phyloP scores from a whole-genome alignment of 2,329 filamentous ascomycete genomes.

The Colletotrichum lindemuthianum region DNA sequence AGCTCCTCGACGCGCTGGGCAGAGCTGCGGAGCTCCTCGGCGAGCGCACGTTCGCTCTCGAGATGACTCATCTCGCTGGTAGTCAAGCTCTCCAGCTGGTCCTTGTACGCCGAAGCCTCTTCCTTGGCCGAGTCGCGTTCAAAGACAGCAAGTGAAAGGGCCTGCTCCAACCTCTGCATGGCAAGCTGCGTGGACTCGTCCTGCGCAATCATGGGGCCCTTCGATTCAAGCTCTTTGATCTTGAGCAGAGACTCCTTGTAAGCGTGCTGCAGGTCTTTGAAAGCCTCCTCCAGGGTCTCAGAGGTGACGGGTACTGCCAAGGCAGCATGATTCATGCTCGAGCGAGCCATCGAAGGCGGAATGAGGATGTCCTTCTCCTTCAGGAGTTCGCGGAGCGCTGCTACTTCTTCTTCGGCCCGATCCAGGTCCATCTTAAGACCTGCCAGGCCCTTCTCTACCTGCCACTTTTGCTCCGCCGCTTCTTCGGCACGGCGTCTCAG shows the following conservation, averaged over 20 bases:
- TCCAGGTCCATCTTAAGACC: slow-evolving; percentile 97
- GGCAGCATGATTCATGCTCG: slow-evolving; percentile 41
- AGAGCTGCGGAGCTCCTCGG: slow-evolving; percentile 76
- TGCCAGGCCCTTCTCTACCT: slow-evolving; percentile 88
- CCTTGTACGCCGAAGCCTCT: slow-evolving; percentile 70
- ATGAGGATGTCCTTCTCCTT: slow-evolving; percentile 84
- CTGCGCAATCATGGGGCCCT: slow-evolving; percentile 46
- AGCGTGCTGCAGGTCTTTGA: slow-evolving; percentile 77
- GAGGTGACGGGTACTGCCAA: slow-evolving; percentile 67
- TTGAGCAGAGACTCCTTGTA: slow-evolving; percentile 74
- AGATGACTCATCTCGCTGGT: slow-evolving; percentile 65
- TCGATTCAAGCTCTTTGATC: slow-evolving; percentile 71
- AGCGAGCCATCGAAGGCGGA: slow-evolving; percentile 66
- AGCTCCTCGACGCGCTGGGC: slow-evolving; percentile 83
- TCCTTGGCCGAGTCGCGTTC: slow-evolving; percentile 78
- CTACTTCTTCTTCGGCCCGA: slow-evolving; percentile 91
- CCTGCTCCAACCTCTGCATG: slow-evolving; percentile 73
- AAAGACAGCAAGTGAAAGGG: slow-evolving; percentile 73
- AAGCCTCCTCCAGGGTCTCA: slow-evolving; percentile 77
- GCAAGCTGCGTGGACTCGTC: slow-evolving; percentile 71
- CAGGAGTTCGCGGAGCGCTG: slow-evolving; percentile 80
- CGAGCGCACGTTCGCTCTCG: slow-evolving; percentile 70
- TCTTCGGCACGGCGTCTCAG: slow-evolving; percentile 91
- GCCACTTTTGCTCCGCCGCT: slow-evolving; percentile 94
- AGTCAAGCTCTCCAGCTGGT: slow-evolving; percentile 68